phyloP scores from a whole-genome alignment of 2,329 filamentous ascomycete species.

The Diaporthe helianthi region DNA sequence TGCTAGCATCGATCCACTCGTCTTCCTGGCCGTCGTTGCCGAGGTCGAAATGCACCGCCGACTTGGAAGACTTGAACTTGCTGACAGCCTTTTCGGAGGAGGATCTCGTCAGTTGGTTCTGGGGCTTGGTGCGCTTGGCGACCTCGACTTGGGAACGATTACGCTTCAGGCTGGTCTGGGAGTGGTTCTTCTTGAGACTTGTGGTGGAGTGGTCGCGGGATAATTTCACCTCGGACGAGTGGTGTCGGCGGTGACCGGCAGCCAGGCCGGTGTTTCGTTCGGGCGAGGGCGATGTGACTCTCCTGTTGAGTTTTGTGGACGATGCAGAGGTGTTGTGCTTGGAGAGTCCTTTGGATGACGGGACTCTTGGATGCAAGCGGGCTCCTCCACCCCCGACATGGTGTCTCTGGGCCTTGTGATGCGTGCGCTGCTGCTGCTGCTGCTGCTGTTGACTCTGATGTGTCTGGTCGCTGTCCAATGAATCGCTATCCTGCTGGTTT shows the following conservation, averaged over 20 bases:
- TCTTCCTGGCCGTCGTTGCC: conserved; percentile 61
- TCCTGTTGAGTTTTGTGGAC: conserved; percentile 51
- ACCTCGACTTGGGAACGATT: conserved; percentile 67
- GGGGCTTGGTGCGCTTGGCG: conserved; percentile 57
- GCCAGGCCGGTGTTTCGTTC: conserved; percentile 43
- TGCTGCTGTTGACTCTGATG: conserved; percentile 44
- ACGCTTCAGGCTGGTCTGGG: conserved; percentile 63
- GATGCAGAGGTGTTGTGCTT: conserved; percentile 49
- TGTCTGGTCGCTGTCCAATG: conserved; percentile 45
- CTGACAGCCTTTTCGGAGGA: conserved; percentile 57
- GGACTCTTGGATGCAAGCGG: conserved; percentile 59
- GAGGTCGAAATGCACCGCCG: conserved; percentile 69
- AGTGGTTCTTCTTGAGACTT: conserved; percentile 59
- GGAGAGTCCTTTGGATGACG: conserved; percentile 60
- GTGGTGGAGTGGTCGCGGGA: conserved; percentile 52
- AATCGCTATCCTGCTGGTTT: conserved; percentile 47
- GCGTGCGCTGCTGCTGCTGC: conserved; percentile 42
- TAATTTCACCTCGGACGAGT: conserved; percentile 56
- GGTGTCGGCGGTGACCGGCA: conserved; percentile 54
- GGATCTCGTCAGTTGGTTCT: conserved; percentile 60
- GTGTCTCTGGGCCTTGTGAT: conserved; percentile 50
- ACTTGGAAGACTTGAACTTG: conserved; percentile 53
- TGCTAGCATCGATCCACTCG: conserved; percentile 73
- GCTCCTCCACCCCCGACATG: conserved; percentile 50
- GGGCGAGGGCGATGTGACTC: conserved; percentile 52